Base-by-base conservation (phyloP, 257 asterid genomes). In the Rehmannia glutinosa region DNA sequence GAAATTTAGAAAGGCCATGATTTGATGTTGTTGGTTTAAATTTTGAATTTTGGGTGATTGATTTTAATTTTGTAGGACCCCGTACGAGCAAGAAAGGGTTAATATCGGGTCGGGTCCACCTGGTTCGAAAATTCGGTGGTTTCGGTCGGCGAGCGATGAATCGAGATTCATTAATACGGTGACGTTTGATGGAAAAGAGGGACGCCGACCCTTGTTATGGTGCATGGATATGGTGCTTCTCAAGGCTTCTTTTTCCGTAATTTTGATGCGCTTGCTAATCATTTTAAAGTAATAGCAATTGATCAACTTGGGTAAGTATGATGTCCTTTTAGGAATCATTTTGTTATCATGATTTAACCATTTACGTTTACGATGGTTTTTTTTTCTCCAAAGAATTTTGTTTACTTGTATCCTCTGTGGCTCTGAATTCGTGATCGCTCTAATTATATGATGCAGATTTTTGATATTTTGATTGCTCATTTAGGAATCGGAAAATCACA, bases 221-320 rank as follows among this genome's bases (percentile, higher is more conserved):
- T 93, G 51, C 99, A 93, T 36, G 99, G 99, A 45, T 93, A 90
- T 63, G 99, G 78, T 64, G 99, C 99, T 71, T 93, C 99, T 13
- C 99, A 93, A 52, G 99, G 99, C 24, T 93, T 93, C 92, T 93
- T 90, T 73, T 93, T 90, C 81, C 95, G 96, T 41, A 93, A 93
- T 62, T 93, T 90, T 41, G 96, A 82, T 72, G 92, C 90, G 65
- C 97, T 93, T 49, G 89, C 99, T 0, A 75, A 69, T 25, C 92
- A 77, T 77, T 90, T 93, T 76, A 86, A 65, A 78, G 92, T 93
- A 70, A 79, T 90, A 65, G 99, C 99, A 20, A 81, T 93, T 45
- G 99, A 93, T 88, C 99, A 90, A 73, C 92, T 93, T 74, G 99
- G 99, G 99, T 90, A 55, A 57, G 70, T 65, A 2, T 36, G 36